Base-by-base conservation (phyloP, 257 asterid species). In the Ocimum tenuiflorum region DNA sequence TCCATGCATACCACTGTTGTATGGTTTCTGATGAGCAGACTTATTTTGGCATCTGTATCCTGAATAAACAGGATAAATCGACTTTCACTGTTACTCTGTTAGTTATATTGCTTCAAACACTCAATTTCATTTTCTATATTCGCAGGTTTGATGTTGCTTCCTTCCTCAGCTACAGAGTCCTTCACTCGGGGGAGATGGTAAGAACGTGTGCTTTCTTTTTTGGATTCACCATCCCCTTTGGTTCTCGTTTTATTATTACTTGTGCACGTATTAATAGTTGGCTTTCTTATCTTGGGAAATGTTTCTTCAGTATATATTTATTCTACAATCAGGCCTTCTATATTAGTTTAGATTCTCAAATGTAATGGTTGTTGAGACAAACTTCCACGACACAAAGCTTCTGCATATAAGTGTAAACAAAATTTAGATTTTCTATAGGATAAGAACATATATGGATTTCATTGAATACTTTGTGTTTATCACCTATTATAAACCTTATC, bases 71-170 rank as follows among this genome's bases (percentile, higher is more conserved):
- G 7, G 27, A 48, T 7, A 17, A 0, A 38, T 20, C 1, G 36
- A 3, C 15, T 29, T 35, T 22, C 10, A 15, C 24, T 50, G 23
- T 68, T 19, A 36, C 17, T 50, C 63, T 8, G 48, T 60, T 14
- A 18, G 63, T 49, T 20, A 57, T 35, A 18, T 4, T 64, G 11
- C 24, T 51, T 22, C 11, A 74, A 61, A 69, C 50, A 45, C 63
- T 20, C 42, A 22, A 50, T 43, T 54, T 54, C 39, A 19, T 76
- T 68, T 81, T 63, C 45, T 68, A 50, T 35, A 24, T 68, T 75
- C 63, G 31, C 71, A 94, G 99, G 99, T 94, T 81, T 62, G 99
- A 94, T 65, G 97, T 94, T 19, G 91, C 75, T 39, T 58, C 84
- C 52, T 94, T 94, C 79, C 83, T 86, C 80, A 81, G 43, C 78